phyloP scores from a whole-genome alignment of 768 basidiomycete genomes.

The Naganishia vaughanmartiniae region DNA sequence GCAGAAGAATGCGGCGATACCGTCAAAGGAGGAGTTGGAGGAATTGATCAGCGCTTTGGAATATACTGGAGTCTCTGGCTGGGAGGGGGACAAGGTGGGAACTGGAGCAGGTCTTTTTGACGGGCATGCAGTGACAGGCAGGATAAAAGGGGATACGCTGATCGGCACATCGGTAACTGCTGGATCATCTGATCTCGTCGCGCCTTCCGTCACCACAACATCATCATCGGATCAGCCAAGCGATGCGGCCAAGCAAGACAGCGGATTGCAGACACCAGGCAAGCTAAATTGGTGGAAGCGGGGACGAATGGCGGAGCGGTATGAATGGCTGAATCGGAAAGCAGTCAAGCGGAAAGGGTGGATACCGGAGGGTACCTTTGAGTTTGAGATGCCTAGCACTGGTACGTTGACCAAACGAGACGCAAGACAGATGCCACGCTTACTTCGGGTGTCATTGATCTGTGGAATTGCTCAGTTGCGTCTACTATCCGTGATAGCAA shows the following conservation, averaged over 20 bases:
- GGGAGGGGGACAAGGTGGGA: constrained; percentile 41
- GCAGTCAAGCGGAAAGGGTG: constrained; percentile 41
- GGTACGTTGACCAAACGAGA: constrained; percentile 33
- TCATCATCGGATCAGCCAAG: neutral
- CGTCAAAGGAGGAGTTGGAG: constrained; percentile 37
- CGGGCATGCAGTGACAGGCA: constrained; percentile 27
- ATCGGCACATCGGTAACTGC: neutral
- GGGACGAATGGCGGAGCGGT: constrained; percentile 29
- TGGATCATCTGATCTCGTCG: neutral
- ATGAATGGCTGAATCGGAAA: constrained; percentile 27
- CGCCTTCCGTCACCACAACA: neutral
- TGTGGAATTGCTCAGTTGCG: neutral
- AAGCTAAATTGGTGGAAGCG: constrained; percentile 33
- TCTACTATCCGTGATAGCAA: neutral
- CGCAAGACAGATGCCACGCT: neutral
- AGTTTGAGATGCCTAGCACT: constrained; percentile 39
- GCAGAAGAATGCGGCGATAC: constrained; percentile 10
- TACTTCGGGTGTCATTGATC: neutral
- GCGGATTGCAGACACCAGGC: too few relatives aligned
- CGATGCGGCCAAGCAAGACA: neutral
- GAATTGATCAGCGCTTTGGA: constrained; percentile 41
- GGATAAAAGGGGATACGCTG: constrained; percentile 9
- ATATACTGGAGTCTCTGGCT: constrained; percentile 37
- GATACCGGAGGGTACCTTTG: constrained; percentile 48
- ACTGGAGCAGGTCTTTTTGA: constrained; percentile 34